phyloP scores from a whole-genome alignment of 768 basidiomycete species.

The Leccinum fibrillosum region DNA sequence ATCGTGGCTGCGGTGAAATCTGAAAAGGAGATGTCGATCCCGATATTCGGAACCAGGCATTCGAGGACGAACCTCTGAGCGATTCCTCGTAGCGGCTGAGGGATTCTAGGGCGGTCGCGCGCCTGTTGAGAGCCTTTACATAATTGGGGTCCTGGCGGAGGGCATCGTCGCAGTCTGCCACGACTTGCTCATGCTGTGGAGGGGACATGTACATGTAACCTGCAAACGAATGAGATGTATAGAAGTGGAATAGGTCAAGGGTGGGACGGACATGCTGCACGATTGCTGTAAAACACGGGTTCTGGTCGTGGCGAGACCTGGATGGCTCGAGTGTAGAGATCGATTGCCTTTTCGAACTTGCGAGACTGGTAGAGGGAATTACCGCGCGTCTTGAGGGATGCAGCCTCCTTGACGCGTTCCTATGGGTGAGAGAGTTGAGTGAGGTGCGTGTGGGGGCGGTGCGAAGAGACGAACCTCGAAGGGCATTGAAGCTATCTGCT shows the following conservation, averaged over 20 bases:
- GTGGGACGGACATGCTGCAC: conserved; percentile 80
- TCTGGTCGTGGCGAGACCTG: conserved; percentile 73
- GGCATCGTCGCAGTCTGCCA: conserved; percentile 87
- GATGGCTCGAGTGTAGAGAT: conserved; percentile 74
- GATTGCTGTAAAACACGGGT: conserved; percentile 94
- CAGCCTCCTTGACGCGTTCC: conserved; percentile 66
- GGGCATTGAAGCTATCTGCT: conserved; percentile 56
- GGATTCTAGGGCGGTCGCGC: conserved; percentile 81
- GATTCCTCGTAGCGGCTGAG: conserved; percentile 74
- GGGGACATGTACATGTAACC: conserved; percentile 92
- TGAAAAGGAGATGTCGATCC: conserved; percentile 24
- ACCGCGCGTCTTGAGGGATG: conserved; percentile 65
- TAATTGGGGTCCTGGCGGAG: conserved; percentile 80
- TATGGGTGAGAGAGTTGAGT: conserved; percentile 26
- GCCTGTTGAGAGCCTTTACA: conserved; percentile 87
- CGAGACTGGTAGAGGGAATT: conserved; percentile 66
- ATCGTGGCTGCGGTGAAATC: conserved; percentile 98
- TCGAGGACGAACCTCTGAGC: conserved; percentile 57
- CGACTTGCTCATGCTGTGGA: conserved; percentile 76
- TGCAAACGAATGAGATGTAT: conserved; percentile 26
- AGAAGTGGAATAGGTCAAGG: background rate
- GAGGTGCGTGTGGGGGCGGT: background rate
- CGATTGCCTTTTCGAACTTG: conserved; percentile 56
- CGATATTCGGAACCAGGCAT: background rate
- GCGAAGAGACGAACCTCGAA: conserved; percentile 45